A percentile compares a stretch with the other conserved stretches of the same genome.
These are phyloP conservation scores for Hypoxylon cercidicola DNA, from an alignment of 495 filamentous ascomycete species.

Conservation along the genomic window DNA sequence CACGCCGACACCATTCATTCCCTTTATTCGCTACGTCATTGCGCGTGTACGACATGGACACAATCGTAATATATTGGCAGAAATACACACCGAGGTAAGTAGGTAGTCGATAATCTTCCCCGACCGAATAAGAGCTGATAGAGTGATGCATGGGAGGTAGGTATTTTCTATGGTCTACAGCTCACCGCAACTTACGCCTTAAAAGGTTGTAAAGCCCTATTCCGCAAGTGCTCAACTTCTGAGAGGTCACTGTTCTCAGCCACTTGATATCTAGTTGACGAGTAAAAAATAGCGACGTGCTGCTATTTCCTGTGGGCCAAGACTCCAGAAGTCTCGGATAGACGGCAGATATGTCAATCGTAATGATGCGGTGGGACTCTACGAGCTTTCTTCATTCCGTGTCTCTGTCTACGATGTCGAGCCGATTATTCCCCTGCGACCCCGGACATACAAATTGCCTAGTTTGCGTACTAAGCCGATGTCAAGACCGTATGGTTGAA, in stretches of 20 bases:
- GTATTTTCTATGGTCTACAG: too few relatives aligned
- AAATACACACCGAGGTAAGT: too few relatives aligned
- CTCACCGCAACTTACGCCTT: neutral
- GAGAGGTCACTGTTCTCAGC: constrained; percentile 14
- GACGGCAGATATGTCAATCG: constrained; percentile 2
- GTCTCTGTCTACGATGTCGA: neutral
- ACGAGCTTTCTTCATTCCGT: too few relatives aligned
- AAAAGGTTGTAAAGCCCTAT: neutral
- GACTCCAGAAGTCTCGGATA: constrained; percentile 18
- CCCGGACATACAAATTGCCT: too few relatives aligned
- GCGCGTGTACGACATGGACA: too few relatives aligned
- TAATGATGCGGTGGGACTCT: constrained; percentile 16
- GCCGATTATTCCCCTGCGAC: neutral
- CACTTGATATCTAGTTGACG: constrained; percentile 8
- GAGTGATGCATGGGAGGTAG: too few relatives aligned
- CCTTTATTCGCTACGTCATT: too few relatives aligned
- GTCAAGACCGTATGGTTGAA: neutral
- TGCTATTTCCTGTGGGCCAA: constrained; percentile 9
- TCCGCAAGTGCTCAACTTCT: too few relatives aligned
- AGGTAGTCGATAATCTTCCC: too few relatives aligned
- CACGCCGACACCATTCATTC: too few relatives aligned
- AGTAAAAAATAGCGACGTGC: constrained; percentile 10
- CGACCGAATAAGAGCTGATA: too few relatives aligned
- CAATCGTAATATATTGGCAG: too few relatives aligned
- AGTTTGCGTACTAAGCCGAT: neutral